These are phyloP conservation scores for Neurospora sp. DNA, from an alignment of 495 filamentous ascomycete species.

Conservation along the genomic window DNA sequence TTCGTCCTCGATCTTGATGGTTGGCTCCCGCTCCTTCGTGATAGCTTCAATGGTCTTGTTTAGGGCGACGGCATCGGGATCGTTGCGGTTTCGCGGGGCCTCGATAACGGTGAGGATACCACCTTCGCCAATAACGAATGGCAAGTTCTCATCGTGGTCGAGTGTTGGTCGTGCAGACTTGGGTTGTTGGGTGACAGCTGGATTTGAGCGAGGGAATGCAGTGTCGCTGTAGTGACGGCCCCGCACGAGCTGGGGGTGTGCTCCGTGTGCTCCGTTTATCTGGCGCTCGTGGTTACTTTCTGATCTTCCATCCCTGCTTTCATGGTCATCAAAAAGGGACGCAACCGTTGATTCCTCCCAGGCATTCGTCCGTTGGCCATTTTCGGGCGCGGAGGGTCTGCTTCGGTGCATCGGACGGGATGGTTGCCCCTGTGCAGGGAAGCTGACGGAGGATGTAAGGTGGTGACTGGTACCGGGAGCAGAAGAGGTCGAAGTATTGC, in stretches of 20 bases:
- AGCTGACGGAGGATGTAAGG: conserved; percentile 11
- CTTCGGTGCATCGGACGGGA: conserved; percentile 22
- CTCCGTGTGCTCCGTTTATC: not conserved
- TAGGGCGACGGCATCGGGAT: conserved; percentile 1
- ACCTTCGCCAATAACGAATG: conserved; percentile 23
- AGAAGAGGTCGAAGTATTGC: not conserved
- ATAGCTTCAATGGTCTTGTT: conserved; percentile 3
- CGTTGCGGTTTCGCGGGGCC: conserved; percentile 4
- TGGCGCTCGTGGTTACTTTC: conserved; percentile 18
- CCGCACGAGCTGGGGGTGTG: conserved; percentile 1
- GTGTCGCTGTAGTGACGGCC: conserved; percentile 18
- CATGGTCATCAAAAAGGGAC: conserved; percentile 25
- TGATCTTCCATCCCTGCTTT: conserved; percentile 17
- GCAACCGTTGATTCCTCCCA: conserved; percentile 30
- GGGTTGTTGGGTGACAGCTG: not conserved
- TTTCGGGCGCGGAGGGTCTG: conserved; percentile 20
- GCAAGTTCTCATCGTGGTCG: conserved; percentile 15
- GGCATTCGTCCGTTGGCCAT: conserved; percentile 12
- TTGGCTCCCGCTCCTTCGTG: conserved; percentile 9
- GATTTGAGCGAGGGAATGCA: conserved; percentile 2
- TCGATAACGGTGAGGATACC: conserved; percentile 23
- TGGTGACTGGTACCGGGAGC: not conserved
- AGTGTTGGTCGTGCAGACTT: conserved; percentile 5
- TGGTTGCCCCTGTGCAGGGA: conserved; percentile 10
- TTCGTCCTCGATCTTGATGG: conserved; percentile 10